Percentiles rank a stretch among this genome's conserved stretches.
phyloP scores from a whole-genome alignment of 1,139 yeast species.

The Lodderomyces elongisporus region DNA sequence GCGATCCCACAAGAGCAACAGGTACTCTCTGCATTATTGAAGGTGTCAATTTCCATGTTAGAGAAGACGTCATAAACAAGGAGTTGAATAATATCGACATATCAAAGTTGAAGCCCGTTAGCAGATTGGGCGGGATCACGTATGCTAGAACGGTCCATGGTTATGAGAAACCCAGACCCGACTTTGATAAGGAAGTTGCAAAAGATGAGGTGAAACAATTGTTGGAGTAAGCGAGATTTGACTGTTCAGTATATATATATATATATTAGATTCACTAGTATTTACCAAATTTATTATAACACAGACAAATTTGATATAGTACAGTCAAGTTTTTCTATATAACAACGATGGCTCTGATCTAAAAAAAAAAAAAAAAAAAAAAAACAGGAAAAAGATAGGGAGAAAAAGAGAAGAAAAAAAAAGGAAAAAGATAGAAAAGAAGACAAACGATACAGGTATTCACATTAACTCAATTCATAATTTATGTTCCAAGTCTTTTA shows the following conservation, averaged over 20 bases:
- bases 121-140: slow-evolving; percentile 52
- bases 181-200: slow-evolving; percentile 18
- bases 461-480: too few relatives aligned
- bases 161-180: slow-evolving; percentile 42
- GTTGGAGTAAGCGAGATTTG: slow-evolving; percentile 3
- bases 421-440: too few relatives aligned
- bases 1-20: slow-evolving; percentile 28
- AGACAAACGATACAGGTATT: too few relatives aligned
- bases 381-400: too few relatives aligned
- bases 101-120: slow-evolving; percentile 47
- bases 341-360: too few relatives aligned
- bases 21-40: slow-evolving; percentile 46
- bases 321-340: too few relatives aligned
- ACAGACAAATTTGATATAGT: background rate
- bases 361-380: too few relatives aligned
- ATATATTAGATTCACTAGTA: too few relatives aligned
- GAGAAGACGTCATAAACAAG: slow-evolving; percentile 50
- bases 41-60: slow-evolving; percentile 52
- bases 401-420: too few relatives aligned
- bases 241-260: too few relatives aligned
- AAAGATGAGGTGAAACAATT: slow-evolving; percentile 4
- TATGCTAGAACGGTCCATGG: slow-evolving; percentile 43
- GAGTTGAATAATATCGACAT: slow-evolving; percentile 38
- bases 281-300: too few relatives aligned
- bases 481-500: too few relatives aligned